Base-by-base conservation (phyloP, 441 rosid genomes). In the Croton laevigatus region DNA sequence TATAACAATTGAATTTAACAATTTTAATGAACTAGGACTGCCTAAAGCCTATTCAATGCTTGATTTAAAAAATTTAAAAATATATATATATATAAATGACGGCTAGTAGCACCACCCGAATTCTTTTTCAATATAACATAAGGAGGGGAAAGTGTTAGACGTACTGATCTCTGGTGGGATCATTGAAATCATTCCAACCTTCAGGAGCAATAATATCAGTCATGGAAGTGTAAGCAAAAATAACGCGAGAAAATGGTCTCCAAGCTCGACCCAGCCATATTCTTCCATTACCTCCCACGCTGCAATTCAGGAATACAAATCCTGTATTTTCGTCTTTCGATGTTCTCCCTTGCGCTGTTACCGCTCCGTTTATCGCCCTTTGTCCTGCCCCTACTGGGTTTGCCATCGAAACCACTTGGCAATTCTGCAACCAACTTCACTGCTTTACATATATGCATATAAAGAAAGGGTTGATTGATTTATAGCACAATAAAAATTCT, bases 211-310 rank as follows among this genome's bases (percentile, higher is more conserved):
- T 82, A 45, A 90, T 88, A 59, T 94, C 91, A 0, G 97, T 76
- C 93, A 94, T 88, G 65, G 78, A 67, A 0, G 95, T 79, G 51
- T 62, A 76, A 1, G 84, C 85, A 1, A 91, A 91, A 17, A 94
- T 73, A 13, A 91, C 97, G 13, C 95, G 87, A 36, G 97, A 89
- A 73, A 84, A 91, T 0, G 96, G 93, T 59, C 90, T 69, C 98
- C 98, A 91, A 0, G 97, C 98, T 58, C 98, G 86, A 3, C 97
- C 98, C 0, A 89, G 78, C 97, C 90, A 94, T 49, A 91, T 87
- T 62, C 94, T 80, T 11, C 97, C 96, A 0, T 88, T 84, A 11
- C 97, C 97, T 40, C 96, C 96, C 1, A 91, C 60, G 17, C 67
- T 62, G 70, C 94, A 84, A 49, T 91, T 86, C 20, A 86, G 79